These are phyloP conservation scores for Diplodia corticola DNA, from an alignment of 2,329 filamentous ascomycete species.

Conservation along the genomic window DNA sequence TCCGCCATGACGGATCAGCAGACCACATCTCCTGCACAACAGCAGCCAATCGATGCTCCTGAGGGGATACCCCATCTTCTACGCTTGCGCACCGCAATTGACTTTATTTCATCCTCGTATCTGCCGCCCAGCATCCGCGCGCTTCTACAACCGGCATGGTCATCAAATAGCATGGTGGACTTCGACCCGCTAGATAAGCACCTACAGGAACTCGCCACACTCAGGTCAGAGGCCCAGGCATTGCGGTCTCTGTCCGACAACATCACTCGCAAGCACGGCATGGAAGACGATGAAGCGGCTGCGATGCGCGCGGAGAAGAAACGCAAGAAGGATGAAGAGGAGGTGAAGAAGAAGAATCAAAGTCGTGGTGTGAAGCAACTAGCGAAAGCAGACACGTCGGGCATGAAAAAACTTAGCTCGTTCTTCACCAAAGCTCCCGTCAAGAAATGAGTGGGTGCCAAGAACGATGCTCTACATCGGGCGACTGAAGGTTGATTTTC, in stretches of 20 bases:
- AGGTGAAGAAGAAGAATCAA: conserved; percentile 77
- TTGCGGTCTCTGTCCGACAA: conserved; percentile 69
- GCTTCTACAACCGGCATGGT: conserved; percentile 47
- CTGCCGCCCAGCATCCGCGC: conserved; percentile 47
- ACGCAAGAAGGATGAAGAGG: conserved; percentile 83
- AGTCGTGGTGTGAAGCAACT: conserved; percentile 76
- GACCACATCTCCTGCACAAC: conserved; percentile 25
- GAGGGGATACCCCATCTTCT: conserved; percentile 59
- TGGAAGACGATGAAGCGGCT: conserved; percentile 66
- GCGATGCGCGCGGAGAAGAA: conserved; percentile 72
- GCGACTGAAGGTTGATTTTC: not conserved
- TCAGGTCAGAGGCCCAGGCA: conserved; percentile 71
- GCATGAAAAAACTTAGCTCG: conserved; percentile 95
- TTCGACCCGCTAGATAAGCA: conserved; percentile 73
- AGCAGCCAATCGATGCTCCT: conserved; percentile 32
- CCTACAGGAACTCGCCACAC: conserved; percentile 62
- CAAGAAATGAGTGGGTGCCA: conserved; percentile 29
- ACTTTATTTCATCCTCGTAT: conserved; percentile 66
- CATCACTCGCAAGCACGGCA: conserved; percentile 61
- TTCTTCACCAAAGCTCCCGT: conserved; percentile 75
- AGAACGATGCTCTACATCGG: not conserved
- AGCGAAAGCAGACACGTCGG: conserved; percentile 84
- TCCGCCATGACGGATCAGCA: conserved; percentile 24
- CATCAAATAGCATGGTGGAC: conserved; percentile 53
- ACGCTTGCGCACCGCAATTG: conserved; percentile 62